Base-by-base conservation (phyloP, 306 rosid genomes). In the Prosopis cineraria region DNA sequence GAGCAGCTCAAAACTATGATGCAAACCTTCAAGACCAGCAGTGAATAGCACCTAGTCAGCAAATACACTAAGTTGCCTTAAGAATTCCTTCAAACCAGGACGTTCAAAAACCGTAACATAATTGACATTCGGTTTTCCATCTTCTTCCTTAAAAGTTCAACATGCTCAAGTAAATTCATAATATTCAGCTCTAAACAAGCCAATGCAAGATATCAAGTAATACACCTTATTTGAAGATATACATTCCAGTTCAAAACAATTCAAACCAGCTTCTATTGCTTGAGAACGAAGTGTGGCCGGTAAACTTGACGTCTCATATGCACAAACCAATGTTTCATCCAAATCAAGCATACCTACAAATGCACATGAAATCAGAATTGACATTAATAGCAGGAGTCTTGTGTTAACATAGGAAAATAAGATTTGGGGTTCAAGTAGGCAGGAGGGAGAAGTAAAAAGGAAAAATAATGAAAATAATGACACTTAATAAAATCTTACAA, bases 1-100 rank as follows among this genome's bases (percentile, higher is more conserved):
- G 68, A 56, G 55, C 67, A 78, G 78, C 48, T 80, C 20, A 43
- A 66, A 78, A 56, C 77, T 82, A 33, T 70, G 69, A 8, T 67
- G 63, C 77, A 58, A 74, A 92, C 98, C 98, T 94, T 94, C 97
- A 75, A 94, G 93, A 74, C 97, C 97, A 48, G 97, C 97, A 68
- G 98, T 94, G 76, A 94, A 92, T 68, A 94, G 84, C 64, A 90
- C 90, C 80, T 90, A 79, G 70, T 92, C 93, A 27, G 97, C 91
- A 88, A 94, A 90, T 82, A 90, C 91, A 81, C 89, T 59, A 39
- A 88, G 80, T 79, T 74, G 88, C 43, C 45, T 81, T 74, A 94
- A 84, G 87, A 94, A 94, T 75, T 94, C 97, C 63, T 87, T 84
- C 91, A 94, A 82, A 67, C 97, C 98, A 34, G 97, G 98, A 48